Conservation (phyloP, 2,329 filamentous ascomycete genomes). For the Trichoderma afroharzianum region DNA sequence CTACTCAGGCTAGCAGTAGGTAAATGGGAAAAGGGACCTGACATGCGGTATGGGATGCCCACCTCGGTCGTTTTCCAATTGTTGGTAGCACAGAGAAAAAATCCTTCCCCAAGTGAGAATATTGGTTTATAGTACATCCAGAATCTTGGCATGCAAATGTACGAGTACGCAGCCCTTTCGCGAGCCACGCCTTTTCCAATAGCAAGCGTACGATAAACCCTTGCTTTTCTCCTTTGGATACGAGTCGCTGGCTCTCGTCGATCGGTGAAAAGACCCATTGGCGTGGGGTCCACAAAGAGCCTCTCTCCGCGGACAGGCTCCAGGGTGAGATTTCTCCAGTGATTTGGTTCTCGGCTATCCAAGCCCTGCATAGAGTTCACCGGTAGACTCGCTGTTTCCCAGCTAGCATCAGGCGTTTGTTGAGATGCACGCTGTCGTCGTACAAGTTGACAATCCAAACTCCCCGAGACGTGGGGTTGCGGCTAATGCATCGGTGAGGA, state of each 20-base stretch:
- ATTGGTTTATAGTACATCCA: neutral
- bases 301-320: neutral
- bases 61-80: neutral
- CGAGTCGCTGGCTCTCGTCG: neutral
- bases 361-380: neutral
- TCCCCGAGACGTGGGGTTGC: neutral
- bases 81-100: neutral
- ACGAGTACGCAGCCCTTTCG: neutral
- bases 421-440: neutral
- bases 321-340: conserved; percentile 12
- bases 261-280: neutral
- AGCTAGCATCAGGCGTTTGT: conserved; percentile 1
- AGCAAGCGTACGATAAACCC: neutral
- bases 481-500: conserved; percentile 9
- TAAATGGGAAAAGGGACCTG: neutral
- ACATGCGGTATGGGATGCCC: neutral
- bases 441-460: neutral
- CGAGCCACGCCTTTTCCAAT: neutral
- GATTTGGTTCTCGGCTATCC: conserved; percentile 7
- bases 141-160: neutral
- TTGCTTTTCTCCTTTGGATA: neutral
- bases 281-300: conserved; percentile 9
- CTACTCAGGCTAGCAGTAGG: neutral
- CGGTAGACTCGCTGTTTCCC: neutral
- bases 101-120: neutral